Evolutionary conservation across 495 filamentous ascomycete genomes (phyloP), one percentile per base, ranked within the genome.

Genomic region (Neurospora africana): DNA sequence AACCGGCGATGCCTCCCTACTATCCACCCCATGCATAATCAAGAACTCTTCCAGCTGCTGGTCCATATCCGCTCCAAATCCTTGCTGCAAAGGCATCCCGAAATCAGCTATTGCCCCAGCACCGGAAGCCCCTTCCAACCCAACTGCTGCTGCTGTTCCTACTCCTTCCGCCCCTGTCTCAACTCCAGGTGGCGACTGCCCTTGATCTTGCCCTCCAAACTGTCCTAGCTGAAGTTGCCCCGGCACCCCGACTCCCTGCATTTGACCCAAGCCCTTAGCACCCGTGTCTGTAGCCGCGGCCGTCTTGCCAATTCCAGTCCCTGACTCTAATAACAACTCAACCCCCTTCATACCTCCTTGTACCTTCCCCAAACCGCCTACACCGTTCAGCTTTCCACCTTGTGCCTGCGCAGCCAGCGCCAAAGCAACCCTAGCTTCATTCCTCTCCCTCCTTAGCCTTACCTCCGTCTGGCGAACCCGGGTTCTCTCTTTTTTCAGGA

Each of bases 361-460:
- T 38, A 11, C 10, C 4, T 38, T 38, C 2, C 37, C n/a, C n/a
- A n/a, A n/a, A n/a, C n/a, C n/a, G n/a, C n/a, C n/a, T n/a, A n/a
- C n/a, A n/a, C n/a, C n/a, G n/a, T n/a, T 40, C 67, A 41, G 10
- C 2, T 27, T 33, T 13, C 67, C 23, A 36, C 13, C 40, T 33
- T 43, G 27, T 2, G 6, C 67, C 41, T 43, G 27, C 0, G 15
- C 13, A 44, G 68, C 40, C 2, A 73, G 3, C 0, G 69, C 36
- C 47, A 74, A 5, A 41, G 71, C 72, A 68, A 76, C 5, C 41
- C 76, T 23, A 0, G 72, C 75, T 47, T 77, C 74, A 27, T 79
- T 76, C 71, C 78, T n/a, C 72, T 79, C 77, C 72, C 73, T 41
- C n/a, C 78, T 30, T 65, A 79, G 27, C 58, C 78, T 10, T 1